These are phyloP conservation scores for Lactarius sanguifluus DNA, from an alignment of 768 basidiomycete species.

Conservation along the genomic window DNA sequence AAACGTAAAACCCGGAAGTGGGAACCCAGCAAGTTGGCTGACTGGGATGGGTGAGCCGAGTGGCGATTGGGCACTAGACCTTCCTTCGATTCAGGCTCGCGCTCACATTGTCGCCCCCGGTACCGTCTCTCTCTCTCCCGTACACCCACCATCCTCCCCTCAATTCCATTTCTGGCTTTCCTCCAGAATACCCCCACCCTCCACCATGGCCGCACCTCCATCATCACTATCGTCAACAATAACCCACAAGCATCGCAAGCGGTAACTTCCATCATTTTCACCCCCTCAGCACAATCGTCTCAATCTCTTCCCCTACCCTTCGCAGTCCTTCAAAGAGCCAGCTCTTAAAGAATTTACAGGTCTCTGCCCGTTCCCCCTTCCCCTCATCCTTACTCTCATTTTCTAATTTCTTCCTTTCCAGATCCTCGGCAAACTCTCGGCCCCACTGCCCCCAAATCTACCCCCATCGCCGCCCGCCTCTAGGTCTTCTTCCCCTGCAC, in stretches of 20 bases:
- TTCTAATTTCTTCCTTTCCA: constrained; percentile 33
- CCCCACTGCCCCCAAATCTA: constrained; percentile 46
- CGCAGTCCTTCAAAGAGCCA: constrained; percentile 34
- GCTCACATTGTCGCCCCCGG: constrained; percentile 24
- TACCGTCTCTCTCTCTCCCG: constrained; percentile 15
- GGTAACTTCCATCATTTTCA: constrained; percentile 23
- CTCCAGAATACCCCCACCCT: constrained; percentile 13
- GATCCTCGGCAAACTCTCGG: constrained; percentile 43
- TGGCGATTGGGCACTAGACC: constrained; percentile 26
- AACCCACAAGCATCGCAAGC: constrained; percentile 25
- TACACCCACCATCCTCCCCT: constrained; percentile 27
- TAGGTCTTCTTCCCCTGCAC: constrained; percentile 44
- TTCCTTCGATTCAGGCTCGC: constrained; percentile 24
- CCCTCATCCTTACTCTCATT: constrained; percentile 11
- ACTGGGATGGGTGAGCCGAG: constrained; percentile 23
- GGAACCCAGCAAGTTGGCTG: constrained; percentile 25
- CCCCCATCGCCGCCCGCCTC: constrained; percentile 49
- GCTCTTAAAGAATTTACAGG: constrained; percentile 44
- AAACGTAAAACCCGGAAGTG: constrained; percentile 23
- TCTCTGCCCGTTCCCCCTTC: constrained; percentile 26
- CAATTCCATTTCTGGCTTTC: background rate
- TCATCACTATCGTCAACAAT: constrained; percentile 13
- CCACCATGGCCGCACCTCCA: background rate
- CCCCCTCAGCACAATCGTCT: constrained; percentile 15
- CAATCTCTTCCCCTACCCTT: constrained; percentile 25